Evolutionary conservation across 2,329 filamentous ascomycete species (phyloP).

Genomic region (Verticillium isaacii): DNA sequence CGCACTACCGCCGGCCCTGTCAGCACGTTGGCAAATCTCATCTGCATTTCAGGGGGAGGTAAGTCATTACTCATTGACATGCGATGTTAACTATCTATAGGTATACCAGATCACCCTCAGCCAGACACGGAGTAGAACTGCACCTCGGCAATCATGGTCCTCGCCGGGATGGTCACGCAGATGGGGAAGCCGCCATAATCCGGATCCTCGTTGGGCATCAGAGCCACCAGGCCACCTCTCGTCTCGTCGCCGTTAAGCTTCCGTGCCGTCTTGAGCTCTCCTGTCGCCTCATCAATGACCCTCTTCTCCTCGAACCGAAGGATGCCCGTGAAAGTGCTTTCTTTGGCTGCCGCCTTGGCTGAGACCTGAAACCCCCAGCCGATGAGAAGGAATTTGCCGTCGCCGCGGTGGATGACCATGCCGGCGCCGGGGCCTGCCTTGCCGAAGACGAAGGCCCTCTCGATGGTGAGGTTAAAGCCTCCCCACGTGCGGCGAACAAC

Average conservation of each 20-base stretch:
- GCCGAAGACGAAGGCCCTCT: conserved; percentile 25
- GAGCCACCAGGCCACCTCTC: conserved; percentile 29
- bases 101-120: neutral
- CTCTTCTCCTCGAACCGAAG: conserved; percentile 20
- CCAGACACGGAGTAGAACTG: conserved; percentile 20
- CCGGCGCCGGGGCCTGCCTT: conserved; percentile 20
- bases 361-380: conserved; percentile 20
- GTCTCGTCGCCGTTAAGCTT: conserved; percentile 28
- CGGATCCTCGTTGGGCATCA: conserved; percentile 47
- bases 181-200: conserved; percentile 50
- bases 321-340: conserved; percentile 18
- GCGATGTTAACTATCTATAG: neutral
- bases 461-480: conserved; percentile 22
- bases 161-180: conserved; percentile 43
- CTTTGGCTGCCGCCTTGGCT: conserved; percentile 13
- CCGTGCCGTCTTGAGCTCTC: conserved; percentile 16
- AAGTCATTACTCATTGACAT: neutral
- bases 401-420: conserved; percentile 19
- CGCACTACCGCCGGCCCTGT: too few species aligned
- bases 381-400: conserved; percentile 19
- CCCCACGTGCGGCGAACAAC: conserved; percentile 10
- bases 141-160: conserved; percentile 36
- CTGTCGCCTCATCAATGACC: conserved; percentile 21
- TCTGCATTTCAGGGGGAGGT: too few species aligned
- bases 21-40: too few species aligned